A percentile compares a stretch with the other conserved stretches of the same genome.
Conservation (phyloP, 2,329 filamentous ascomycete genomes). For the Ramularia collo-cygni region DNA sequence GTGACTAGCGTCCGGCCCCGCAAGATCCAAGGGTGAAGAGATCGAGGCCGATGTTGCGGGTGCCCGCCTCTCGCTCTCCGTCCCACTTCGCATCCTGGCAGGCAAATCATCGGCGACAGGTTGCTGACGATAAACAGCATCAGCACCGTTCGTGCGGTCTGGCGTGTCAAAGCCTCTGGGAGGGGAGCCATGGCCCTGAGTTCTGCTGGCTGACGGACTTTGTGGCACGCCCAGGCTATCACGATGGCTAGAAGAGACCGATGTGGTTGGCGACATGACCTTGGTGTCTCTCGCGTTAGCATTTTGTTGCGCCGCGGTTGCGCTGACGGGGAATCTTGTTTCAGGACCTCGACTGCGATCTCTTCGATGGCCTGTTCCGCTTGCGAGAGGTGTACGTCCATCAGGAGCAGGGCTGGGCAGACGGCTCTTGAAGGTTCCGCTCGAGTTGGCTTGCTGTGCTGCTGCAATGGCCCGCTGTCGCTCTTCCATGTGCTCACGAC, state of each 20-base stretch:
- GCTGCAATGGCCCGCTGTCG: constrained; percentile 71
- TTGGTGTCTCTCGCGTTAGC: constrained; percentile 26
- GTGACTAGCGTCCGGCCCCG: constrained; percentile 13
- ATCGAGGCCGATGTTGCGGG: constrained; percentile 25
- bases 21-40: constrained; percentile 22
- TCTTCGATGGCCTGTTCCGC: constrained; percentile 54
- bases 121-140: constrained; percentile 22
- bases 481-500: constrained; percentile 89
- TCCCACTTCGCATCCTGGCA: constrained; percentile 15
- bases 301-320: constrained; percentile 40
- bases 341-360: constrained; percentile 63
- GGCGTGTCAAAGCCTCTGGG: constrained; percentile 7
- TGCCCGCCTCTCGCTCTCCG: constrained; percentile 17
- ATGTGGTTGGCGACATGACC: constrained; percentile 33
- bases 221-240: constrained; percentile 77
- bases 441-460: constrained; percentile 24
- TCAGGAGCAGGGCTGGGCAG: constrained; percentile 45
- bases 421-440: constrained; percentile 19
- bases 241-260: constrained; percentile 37
- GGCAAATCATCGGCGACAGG: constrained; percentile 23
- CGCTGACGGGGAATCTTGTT: constrained; percentile 72
- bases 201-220: constrained; percentile 34
- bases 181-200: constrained; percentile 10
- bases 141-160: constrained; percentile 17
- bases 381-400: constrained; percentile 26